Conservation (phyloP, 2,329 filamentous ascomycete genomes). For the Colletotrichum orbiculare region DNA sequence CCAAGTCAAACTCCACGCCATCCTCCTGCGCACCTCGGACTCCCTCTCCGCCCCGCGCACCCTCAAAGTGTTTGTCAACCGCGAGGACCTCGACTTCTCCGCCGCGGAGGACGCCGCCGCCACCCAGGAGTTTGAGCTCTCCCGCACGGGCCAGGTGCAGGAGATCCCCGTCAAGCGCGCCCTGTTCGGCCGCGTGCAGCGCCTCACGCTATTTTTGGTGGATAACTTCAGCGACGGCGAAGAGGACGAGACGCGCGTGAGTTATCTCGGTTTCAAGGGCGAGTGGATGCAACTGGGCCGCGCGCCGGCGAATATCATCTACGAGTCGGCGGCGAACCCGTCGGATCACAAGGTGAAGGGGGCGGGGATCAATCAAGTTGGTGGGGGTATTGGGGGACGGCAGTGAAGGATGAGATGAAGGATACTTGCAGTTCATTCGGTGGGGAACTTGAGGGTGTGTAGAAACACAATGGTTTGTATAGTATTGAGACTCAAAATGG, state of each 20-base stretch:
- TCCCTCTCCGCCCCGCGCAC: slow-evolving; percentile 80
- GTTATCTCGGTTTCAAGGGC: slow-evolving; percentile 77
- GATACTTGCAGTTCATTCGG: too few relatives aligned
- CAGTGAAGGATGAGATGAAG: neutral
- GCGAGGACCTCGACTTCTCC: slow-evolving; percentile 85
- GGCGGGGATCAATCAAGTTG: slow-evolving; percentile 64
- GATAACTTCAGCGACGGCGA: slow-evolving; percentile 88
- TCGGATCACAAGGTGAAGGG: slow-evolving; percentile 81
- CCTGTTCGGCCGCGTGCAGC: slow-evolving; percentile 86
- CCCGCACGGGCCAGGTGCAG: slow-evolving; percentile 83
- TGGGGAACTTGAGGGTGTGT: too few relatives aligned
- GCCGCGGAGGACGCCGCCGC: slow-evolving; percentile 76
- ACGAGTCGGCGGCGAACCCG: slow-evolving; percentile 94
- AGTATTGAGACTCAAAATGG: neutral
- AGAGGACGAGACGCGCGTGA: slow-evolving; percentile 81
- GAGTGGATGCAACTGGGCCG: slow-evolving; percentile 85
- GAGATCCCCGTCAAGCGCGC: slow-evolving; percentile 91
- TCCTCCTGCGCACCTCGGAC: slow-evolving; percentile 84
- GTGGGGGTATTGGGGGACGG: slow-evolving; percentile 61
- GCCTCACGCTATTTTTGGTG: slow-evolving; percentile 86
- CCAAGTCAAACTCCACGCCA: slow-evolving; percentile 90
- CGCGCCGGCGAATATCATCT: slow-evolving; percentile 86
- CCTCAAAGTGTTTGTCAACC: slow-evolving; percentile 89
- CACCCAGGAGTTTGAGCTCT: slow-evolving; percentile 81
- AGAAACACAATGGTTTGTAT: too few relatives aligned